phyloP scores from a whole-genome alignment of 1,284 basidiomycete genomes.

The Flammula alnicola region DNA sequence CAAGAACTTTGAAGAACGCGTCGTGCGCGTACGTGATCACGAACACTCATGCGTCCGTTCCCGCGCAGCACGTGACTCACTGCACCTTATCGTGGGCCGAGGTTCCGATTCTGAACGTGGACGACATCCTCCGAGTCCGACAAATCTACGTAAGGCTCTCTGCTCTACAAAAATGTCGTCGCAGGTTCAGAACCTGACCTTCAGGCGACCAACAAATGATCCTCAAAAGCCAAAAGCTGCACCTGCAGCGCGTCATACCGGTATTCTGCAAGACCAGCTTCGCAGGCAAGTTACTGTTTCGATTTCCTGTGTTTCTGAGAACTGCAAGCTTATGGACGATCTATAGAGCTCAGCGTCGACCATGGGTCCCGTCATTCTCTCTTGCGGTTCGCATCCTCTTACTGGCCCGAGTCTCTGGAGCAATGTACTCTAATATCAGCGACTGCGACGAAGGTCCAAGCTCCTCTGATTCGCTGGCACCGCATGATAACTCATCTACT shows the following conservation, averaged over 20 bases:
- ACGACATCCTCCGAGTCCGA: too few species aligned
- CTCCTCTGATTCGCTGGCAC: background rate
- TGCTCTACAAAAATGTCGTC: constrained; percentile 32
- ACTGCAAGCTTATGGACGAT: constrained; percentile 10
- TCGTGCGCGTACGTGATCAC: too few species aligned
- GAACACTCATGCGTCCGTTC: too few species aligned
- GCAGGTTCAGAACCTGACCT: constrained; percentile 54
- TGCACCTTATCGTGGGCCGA: too few species aligned
- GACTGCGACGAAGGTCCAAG: constrained; percentile 94
- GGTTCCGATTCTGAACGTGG: too few species aligned
- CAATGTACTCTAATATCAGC: constrained; percentile 94
- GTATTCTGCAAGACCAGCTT: constrained; percentile 78
- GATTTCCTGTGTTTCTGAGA: background rate
- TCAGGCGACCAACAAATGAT: constrained; percentile 50
- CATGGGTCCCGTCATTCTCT: constrained; percentile 85
- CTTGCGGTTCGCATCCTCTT: constrained; percentile 85
- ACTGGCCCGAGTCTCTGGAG: constrained; percentile 82
- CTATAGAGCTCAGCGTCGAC: constrained; percentile 64
- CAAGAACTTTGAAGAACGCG: too few species aligned
- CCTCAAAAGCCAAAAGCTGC: constrained; percentile 38
- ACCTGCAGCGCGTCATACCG: constrained; percentile 53
- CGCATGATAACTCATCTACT: too few species aligned
- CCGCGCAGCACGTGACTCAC: too few species aligned
- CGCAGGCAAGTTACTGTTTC: constrained; percentile 52
- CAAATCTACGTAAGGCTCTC: too few species aligned